Evolutionary conservation across 495 filamentous ascomycete genomes (phyloP), one percentile per base, ranked within the genome.

Genomic region (Niebla homalea): DNA sequence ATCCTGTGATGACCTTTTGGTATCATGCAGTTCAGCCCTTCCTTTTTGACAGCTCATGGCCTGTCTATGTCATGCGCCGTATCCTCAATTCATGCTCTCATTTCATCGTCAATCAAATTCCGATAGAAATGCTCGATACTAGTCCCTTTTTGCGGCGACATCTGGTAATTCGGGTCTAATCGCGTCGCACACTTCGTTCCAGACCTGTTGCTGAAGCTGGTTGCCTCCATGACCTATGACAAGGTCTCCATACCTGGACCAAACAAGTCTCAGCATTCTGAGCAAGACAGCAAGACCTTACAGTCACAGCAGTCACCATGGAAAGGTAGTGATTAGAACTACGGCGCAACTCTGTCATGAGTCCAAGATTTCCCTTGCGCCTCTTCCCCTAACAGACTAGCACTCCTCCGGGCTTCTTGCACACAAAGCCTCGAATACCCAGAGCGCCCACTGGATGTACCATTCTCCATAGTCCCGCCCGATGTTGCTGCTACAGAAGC

Each of bases 341-440:
- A 32, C 29, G 29, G 29, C 43, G 2, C n/a, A 14, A 54, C 43
- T 18, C 51, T 15, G 36, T 65, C 64, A 38, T 66, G 53, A 21
- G 63, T 60, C 76, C 73, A 79, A 49, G 70, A 70, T 54, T 55
- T 65, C 0, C 75, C 76, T 49, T 74, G 69, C 21, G 70, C 70
- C 46, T 76, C 74, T 1, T 52, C 50, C 0, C 72, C 75, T 44
- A 73, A 62, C 20, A 64, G 57, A 3, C 70, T 71, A 1, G 67
- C 74, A 47, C 71, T 74, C 64, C 51, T 79, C 75, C 0, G 69
- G 58, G 2, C 65, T 71, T 2, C 74, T 64, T 6, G 67, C 72
- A 58, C 75, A 68, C 4, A 75, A 39, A 46, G 57, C 62, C 36
- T 65, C 62, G 37, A 62, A 52, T 16, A 70, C n/a, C 62, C 64